Base-by-base conservation (phyloP, 2,329 filamentous ascomycete genomes). In the Botrytis galanthina region DNA sequence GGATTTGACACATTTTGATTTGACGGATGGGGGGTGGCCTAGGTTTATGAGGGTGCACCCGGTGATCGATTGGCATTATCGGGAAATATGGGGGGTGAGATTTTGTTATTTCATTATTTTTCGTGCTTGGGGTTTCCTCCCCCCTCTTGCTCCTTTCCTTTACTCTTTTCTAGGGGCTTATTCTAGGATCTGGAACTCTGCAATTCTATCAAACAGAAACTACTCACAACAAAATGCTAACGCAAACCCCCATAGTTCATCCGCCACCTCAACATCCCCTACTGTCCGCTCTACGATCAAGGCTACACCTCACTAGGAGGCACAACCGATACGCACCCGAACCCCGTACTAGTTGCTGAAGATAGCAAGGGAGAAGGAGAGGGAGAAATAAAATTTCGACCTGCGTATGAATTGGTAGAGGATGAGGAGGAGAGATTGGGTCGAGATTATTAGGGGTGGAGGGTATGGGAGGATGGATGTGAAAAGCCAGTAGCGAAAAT, bases 21-120 rank as follows among this genome's bases (percentile, higher is more conserved):
- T 87, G 69, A 99, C 96, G 7, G 96, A 98, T 82, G 85, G 88
- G 51, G 94, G 92, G 3, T 99, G 96, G 96, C 96, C 96, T 51
- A 84, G 87, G 61, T 97, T 98, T 80, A 95, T 98, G 91, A 89
- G 96, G 74, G 87, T 98, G 74, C 94, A 99, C 82, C 95, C 96
- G 0, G 93, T 99, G 16, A 95, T 99, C 80, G 96, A 99, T 83
- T 99, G 96, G 96, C 93, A 96, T 82, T 97, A 98, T 82, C 89
- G 90, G 18, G 95, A 98, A 82, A 95, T 98, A 71, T 98, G 96
- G 96, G 89, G 91, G 29, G 94, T 97, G 80, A 86, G 93, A 86
- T 46, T 4, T 22, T 4, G 4, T 46, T 80, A 79, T 67, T 70
- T 39, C 37, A 35, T 68, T 32, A 68, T 63, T 73, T n/a, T 48